Evolutionary conservation across 306 rosid species (phyloP), one percentile per base, ranked within the genome.

Genomic region (Cucurbita argyrosperma): DNA sequence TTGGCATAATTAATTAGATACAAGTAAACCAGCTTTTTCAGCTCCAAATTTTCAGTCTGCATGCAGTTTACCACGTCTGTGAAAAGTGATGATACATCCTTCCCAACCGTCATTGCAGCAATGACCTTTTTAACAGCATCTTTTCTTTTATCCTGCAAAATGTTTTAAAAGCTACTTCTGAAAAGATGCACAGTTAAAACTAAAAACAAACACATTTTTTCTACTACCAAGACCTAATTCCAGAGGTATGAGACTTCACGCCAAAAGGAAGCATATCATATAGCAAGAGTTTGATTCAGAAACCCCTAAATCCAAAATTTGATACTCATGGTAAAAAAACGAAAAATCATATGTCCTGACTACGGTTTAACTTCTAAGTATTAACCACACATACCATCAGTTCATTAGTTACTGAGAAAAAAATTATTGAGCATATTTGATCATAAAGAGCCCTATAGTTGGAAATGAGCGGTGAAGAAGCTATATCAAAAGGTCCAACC

Each of bases 101-200:
- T 95, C 83, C 97, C 99, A 40, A 95, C 99, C 53, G 99, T 95
- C 99, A 95, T 95, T 18, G 99, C 99, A 37, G 99, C 99, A 74
- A 95, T 95, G 72, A 95, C 99, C 84, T 95, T 95, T 86, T 95
- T 95, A 2, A 95, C 99, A 10, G 99, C 99, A 91, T 95, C 99
- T 82, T 95, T 95, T 80, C 99, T 89, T 84, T 91, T 95, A 81
- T 95, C 99, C 99, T 95, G 77, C 65, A 75, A 62, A 74, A 76
- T 76, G 81, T 39, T 50, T 37, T 18, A 72, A 72, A 40, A 40
- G 15, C 62, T 55, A 42, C 63, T 51, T 72, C 18, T 40, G 11
- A 35, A n/a, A 67, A 39, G 39, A 56, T 8, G 10, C 74, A 50
- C 52, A 8, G 43, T 26, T 68, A 21, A 30, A 45, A 30, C 21